phyloP scores from a whole-genome alignment of 106 monocot genomes.

The Dendrobium catenatum region DNA sequence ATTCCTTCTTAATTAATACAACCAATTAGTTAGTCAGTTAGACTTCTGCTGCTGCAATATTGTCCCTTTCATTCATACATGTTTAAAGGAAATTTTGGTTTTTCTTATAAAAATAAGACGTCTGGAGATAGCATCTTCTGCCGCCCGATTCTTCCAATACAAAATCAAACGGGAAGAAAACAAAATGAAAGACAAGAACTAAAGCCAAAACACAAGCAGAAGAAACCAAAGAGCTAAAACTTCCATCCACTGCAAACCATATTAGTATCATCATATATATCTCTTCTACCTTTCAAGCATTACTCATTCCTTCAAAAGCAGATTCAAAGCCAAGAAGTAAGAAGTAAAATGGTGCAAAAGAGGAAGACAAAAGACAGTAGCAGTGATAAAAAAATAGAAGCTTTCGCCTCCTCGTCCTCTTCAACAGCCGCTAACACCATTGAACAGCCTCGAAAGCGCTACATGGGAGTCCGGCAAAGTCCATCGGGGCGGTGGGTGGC shows the following conservation, averaged over 20 bases:
- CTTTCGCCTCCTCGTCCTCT: too few species aligned
- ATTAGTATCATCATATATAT: not conserved
- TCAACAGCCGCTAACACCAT: not conserved
- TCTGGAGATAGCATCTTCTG: not conserved
- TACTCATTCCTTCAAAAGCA: not conserved
- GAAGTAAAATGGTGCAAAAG: not conserved
- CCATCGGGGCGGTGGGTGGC: constrained; percentile 25
- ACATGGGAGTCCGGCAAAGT: constrained; percentile 20
- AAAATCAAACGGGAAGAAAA: not conserved
- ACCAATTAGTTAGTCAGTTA: not conserved
- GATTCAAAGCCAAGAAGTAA: not conserved
- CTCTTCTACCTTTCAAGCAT: not conserved
- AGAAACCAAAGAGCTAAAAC: not conserved
- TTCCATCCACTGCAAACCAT: not conserved
- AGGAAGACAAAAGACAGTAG: not conserved
- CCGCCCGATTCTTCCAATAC: not conserved
- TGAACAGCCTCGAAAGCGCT: constrained; percentile 7
- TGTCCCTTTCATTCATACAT: too few species aligned
- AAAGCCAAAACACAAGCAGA: not conserved
- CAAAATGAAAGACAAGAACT: not conserved
- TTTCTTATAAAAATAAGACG: not conserved
- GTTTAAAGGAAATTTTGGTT: too few species aligned
- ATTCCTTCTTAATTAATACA: not conserved
- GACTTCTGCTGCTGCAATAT: not conserved
- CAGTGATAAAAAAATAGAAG: not conserved